Conservation (phyloP, 2,329 filamentous ascomycete species). For the Penicillium vulpinum region DNA sequence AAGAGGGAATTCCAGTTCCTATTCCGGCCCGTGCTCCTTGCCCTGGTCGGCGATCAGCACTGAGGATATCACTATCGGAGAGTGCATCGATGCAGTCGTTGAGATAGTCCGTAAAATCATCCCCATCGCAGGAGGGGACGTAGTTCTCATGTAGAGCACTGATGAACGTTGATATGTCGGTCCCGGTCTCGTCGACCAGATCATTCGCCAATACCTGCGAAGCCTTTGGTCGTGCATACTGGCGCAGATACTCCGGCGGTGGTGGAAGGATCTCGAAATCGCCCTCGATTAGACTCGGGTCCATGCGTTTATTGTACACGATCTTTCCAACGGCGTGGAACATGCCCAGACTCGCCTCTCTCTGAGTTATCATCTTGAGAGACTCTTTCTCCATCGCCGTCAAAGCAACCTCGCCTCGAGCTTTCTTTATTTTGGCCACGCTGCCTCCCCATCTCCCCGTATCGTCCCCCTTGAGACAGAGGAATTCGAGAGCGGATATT, state of each 20-base stretch:
- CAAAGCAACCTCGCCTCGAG: constrained; percentile 50
- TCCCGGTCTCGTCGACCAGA: constrained; percentile 90
- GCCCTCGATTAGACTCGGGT: constrained; percentile 40
- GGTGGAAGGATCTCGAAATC: constrained; percentile 51
- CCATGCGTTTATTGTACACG: constrained; percentile 88
- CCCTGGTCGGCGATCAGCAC: constrained; percentile 55
- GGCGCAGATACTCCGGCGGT: constrained; percentile 61
- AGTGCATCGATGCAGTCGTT: constrained; percentile 83
- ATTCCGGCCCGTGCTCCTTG: constrained; percentile 49
- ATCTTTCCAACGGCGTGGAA: constrained; percentile 97
- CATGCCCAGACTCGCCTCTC: constrained; percentile 86
- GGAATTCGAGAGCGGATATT: constrained; percentile 87
- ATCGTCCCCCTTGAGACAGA: constrained; percentile 80
- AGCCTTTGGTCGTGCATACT: constrained; percentile 59
- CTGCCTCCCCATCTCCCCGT: constrained; percentile 73
- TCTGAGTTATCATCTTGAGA: constrained; percentile 76
- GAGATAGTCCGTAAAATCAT: constrained; percentile 72
- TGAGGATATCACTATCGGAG: constrained; percentile 84
- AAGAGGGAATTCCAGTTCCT: constrained; percentile 59
- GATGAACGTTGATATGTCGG: constrained; percentile 86
- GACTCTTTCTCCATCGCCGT: constrained; percentile 78
- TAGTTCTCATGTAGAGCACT: constrained; percentile 95
- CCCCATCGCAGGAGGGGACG: constrained; percentile 70
- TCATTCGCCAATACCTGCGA: constrained; percentile 69
- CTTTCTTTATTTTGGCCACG: constrained; percentile 67